Percentiles rank a stretch among this genome's conserved stretches.
These are phyloP conservation scores for Gossypium davidsonii DNA, from an alignment of 441 rosid genomes.

Conservation along the genomic window DNA sequence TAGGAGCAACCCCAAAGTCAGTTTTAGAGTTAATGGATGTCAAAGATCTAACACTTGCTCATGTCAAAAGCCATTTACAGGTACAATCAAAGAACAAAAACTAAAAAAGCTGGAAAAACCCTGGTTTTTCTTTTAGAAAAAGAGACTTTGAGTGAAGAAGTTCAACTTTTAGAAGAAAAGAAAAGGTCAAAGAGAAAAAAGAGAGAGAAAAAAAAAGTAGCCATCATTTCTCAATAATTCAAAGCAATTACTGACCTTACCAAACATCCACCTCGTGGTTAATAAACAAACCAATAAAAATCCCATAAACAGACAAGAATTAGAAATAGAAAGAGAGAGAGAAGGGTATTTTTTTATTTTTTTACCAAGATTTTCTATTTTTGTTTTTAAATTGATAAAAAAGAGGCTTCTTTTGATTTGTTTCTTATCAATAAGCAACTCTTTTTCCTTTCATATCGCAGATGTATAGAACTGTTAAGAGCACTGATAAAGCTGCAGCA, in stretches of 20 bases:
- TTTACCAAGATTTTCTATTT: not conserved
- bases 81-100: constrained; percentile 1
- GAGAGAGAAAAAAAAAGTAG: constrained; percentile 7
- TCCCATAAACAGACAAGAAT: constrained; percentile 6
- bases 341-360: constrained; percentile 7
- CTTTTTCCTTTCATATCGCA: constrained; percentile 10
- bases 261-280: constrained; percentile 32
- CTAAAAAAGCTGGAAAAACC: not conserved
- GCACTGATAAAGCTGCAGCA: constrained; percentile 33
- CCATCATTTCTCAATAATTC: constrained; percentile 37
- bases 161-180: constrained; percentile 19
- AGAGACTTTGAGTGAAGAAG: constrained; percentile 24
- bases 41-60: constrained; percentile 40
- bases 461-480: constrained; percentile 46
- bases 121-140: constrained; percentile 9
- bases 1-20: constrained; percentile 45
- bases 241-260: constrained; percentile 20
- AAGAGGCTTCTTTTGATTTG: not conserved
- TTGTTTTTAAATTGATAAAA: not conserved
- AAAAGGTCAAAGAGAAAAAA: too few relatives aligned
- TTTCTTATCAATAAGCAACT: not conserved
- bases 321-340: not conserved
- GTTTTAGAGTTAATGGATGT: constrained; percentile 44
- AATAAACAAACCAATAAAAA: constrained; percentile 20
- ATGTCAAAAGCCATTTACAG: constrained; percentile 45